These are phyloP conservation scores for Lentinula edodes DNA, from an alignment of 768 basidiomycete genomes.

Conservation along the genomic window DNA sequence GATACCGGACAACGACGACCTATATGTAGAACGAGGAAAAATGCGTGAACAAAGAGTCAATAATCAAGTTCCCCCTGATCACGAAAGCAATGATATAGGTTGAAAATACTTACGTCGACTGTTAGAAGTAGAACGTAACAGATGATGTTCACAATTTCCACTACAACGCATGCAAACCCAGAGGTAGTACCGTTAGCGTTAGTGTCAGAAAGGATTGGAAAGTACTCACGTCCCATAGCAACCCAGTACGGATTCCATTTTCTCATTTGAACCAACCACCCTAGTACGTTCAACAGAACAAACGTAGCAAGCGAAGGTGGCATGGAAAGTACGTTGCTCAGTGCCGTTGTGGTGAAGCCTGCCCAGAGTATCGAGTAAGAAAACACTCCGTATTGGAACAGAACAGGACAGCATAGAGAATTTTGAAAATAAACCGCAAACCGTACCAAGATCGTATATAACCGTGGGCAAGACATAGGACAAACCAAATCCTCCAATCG, in stretches of 20 bases:
- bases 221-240: slow-evolving; percentile 8
- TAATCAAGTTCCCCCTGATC: too few relatives aligned
- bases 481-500: slow-evolving; percentile 16
- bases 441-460: slow-evolving; percentile 16
- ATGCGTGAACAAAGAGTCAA: background rate
- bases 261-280: slow-evolving; percentile 13
- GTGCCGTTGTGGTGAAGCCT: slow-evolving; percentile 16
- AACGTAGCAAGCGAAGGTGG: slow-evolving; percentile 16
- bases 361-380: background rate
- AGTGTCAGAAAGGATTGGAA: background rate
- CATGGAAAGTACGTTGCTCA: slow-evolving; percentile 19
- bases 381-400: background rate
- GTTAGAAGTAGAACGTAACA: slow-evolving; percentile 15
- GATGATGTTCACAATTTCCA: slow-evolving; percentile 15
- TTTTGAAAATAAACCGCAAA: background rate
- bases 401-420: background rate
- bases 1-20: slow-evolving; percentile 12
- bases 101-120: slow-evolving; percentile 9
- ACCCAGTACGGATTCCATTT: slow-evolving; percentile 14
- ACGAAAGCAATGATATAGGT: background rate
- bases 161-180: background rate
- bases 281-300: slow-evolving; percentile 10
- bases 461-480: slow-evolving; percentile 16
- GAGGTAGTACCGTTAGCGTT: background rate
- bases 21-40: background rate